These are phyloP conservation scores for Tagetes erecta DNA, from an alignment of 129 eudicot species.

Conservation along the genomic window DNA sequence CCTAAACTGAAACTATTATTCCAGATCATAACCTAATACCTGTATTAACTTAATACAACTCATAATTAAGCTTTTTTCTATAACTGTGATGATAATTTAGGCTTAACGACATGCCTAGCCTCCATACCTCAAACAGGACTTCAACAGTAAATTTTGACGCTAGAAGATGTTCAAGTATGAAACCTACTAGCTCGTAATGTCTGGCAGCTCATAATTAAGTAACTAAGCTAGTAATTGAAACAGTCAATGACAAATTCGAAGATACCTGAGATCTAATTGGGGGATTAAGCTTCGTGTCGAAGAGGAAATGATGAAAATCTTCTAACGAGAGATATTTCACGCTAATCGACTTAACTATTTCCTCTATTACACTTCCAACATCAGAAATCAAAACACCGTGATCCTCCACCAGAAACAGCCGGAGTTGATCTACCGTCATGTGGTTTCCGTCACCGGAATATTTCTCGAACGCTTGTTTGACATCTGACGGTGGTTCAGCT, in stretches of 20 bases:
- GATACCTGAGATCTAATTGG: conserved; percentile 55
- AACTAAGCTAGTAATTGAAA: not conserved
- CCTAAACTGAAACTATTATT: not conserved
- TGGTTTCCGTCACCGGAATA: conserved; percentile 57
- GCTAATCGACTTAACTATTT: conserved; percentile 46
- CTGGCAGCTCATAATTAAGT: too few relatives aligned
- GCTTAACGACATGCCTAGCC: too few relatives aligned
- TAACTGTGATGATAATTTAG: too few relatives aligned
- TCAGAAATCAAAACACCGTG: conserved; percentile 27
- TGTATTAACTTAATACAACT: not conserved
- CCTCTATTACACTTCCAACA: conserved; percentile 50
- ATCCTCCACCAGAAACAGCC: conserved; percentile 47
- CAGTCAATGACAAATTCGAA: not conserved
- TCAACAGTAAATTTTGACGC: too few relatives aligned
- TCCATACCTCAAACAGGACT: too few relatives aligned
- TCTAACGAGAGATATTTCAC: conserved; percentile 57
- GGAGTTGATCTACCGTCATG: conserved; percentile 71
- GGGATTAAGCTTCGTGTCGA: conserved; percentile 65
- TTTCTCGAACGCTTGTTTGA: conserved; percentile 43
- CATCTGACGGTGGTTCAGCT: conserved; percentile 63
- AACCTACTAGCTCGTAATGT: too few relatives aligned
- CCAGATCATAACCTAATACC: not conserved
- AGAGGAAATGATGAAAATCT: conserved; percentile 64
- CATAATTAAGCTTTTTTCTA: not conserved
- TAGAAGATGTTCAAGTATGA: too few relatives aligned